A percentile compares a stretch with the other conserved stretches of the same genome.
Evolutionary conservation across 306 rosid genomes (phyloP).

Genomic region (Alnus glutinosa): DNA sequence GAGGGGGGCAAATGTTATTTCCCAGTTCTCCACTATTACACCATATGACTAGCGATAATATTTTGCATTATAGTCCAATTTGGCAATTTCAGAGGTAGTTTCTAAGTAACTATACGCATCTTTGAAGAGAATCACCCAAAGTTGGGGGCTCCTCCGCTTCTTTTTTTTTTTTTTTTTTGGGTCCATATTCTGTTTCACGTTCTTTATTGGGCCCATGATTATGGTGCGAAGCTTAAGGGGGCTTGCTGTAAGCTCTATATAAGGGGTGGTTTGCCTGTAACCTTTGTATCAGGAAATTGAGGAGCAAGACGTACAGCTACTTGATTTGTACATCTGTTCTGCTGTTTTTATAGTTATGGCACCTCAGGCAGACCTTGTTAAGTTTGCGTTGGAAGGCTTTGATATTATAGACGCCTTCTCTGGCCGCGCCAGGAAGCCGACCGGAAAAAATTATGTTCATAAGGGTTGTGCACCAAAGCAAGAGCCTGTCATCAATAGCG

Average conservation of each 20-base stretch:
- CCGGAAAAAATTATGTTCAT: too few species aligned
- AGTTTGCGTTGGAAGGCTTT: conserved; percentile 38
- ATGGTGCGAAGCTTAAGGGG: background rate
- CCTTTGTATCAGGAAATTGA: background rate
- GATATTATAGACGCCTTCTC: background rate
- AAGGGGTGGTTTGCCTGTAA: background rate
- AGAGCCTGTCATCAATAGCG: conserved; percentile 27
- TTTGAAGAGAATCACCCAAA: background rate
- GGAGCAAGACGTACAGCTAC: background rate
- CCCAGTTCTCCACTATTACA: too few species aligned
- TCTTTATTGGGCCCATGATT: background rate
- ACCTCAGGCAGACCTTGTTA: conserved; percentile 36
- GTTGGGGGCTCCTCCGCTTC: background rate
- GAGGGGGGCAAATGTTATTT: too few species aligned
- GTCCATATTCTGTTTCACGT: background rate
- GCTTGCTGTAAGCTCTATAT: background rate
- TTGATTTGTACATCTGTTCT: background rate
- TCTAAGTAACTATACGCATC: background rate
- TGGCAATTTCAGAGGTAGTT: too few species aligned
- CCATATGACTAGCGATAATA: too few species aligned
- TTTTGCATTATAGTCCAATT: too few species aligned
- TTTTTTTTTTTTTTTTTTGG: background rate
- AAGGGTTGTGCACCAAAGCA: background rate
- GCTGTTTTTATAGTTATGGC: conserved; percentile 25
- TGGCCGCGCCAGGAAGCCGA: background rate